Evolutionary conservation across 306 rosid genomes (phyloP).

Genomic region (Vachellia collinsii): DNA sequence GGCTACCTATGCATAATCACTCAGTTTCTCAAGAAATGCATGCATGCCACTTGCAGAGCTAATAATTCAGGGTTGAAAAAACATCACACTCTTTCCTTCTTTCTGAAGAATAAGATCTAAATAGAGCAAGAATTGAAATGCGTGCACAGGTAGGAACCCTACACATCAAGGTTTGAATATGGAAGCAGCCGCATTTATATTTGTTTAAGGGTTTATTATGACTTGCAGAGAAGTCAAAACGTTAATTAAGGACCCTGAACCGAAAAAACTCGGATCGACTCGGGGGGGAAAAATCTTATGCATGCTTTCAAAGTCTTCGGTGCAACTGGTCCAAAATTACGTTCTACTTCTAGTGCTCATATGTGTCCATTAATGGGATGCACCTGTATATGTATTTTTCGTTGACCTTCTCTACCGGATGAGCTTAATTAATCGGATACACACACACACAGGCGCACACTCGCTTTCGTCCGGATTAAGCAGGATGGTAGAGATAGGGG

Average conservation of each 20-base stretch:
- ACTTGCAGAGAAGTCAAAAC: slow-evolving; percentile 35
- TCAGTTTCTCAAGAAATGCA: not conserved
- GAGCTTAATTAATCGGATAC: slow-evolving; percentile 17
- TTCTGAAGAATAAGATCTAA: not conserved
- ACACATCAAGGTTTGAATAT: slow-evolving; percentile 30
- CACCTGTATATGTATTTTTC: slow-evolving; percentile 40
- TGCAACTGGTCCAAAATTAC: slow-evolving; percentile 26
- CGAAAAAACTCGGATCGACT: not conserved
- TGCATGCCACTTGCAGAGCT: not conserved
- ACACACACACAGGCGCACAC: slow-evolving; percentile 9
- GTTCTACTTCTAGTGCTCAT: slow-evolving; percentile 16
- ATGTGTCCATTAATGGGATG: slow-evolving; percentile 27
- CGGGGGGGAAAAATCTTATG: not conserved
- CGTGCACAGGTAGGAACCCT: slow-evolving; percentile 1
- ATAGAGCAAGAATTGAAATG: not conserved
- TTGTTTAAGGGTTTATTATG: not conserved
- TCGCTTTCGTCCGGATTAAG: not conserved
- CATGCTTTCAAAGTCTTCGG: slow-evolving; percentile 12
- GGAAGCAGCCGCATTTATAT: not conserved
- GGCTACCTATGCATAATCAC: not conserved
- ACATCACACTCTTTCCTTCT: not conserved
- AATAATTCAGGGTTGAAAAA: not conserved
- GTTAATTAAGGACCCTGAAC: not conserved
- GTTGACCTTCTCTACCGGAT: slow-evolving; percentile 41
- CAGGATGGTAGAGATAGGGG: slow-evolving; percentile 2